Evolutionary conservation across 1,284 basidiomycete genomes (phyloP).

Genomic region (Trichosporon ovoides): DNA sequence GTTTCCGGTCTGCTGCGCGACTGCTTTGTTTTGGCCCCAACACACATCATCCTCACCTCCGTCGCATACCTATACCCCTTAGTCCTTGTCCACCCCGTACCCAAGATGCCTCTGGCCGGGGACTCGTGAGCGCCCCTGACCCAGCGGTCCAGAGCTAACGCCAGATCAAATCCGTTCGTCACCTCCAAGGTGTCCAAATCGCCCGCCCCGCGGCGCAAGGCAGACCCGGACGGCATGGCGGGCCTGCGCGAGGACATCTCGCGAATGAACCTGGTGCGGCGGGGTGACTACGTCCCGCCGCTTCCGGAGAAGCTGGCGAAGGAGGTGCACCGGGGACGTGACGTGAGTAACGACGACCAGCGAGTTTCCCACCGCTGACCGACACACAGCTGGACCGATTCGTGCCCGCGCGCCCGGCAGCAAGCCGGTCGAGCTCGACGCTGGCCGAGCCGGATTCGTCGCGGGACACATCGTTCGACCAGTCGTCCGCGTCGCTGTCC

Average conservation of each 20-base stretch:
- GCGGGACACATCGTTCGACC: constrained; percentile 29
- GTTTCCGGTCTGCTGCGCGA: constrained; percentile 13
- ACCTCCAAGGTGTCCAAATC: constrained; percentile 16
- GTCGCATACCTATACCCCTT: neutral
- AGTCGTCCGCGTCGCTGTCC: constrained; percentile 28
- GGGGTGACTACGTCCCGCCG: constrained; percentile 16
- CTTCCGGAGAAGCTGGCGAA: constrained; percentile 8
- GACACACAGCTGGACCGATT: constrained; percentile 47
- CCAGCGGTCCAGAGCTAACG: neutral
- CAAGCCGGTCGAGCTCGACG: constrained; percentile 29
- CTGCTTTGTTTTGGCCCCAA: constrained; percentile 18
- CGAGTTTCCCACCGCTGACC: no score
- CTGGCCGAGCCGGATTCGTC: constrained; percentile 32
- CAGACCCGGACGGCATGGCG: constrained; percentile 19
- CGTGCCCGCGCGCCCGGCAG: constrained; percentile 42
- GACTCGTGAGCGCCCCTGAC: neutral
- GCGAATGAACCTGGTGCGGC: constrained; percentile 38
- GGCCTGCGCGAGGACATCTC: constrained; percentile 39
- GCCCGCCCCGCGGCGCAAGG: constrained; percentile 7
- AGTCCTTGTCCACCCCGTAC: neutral
- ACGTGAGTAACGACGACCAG: constrained; percentile 18
- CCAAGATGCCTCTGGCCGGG: neutral
- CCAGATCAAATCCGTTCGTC: constrained; percentile 37
- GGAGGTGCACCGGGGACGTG: constrained; percentile 15
- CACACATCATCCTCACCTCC: neutral